phyloP scores from a whole-genome alignment of 257 asterid species.

The Primulina huaijiensis region DNA sequence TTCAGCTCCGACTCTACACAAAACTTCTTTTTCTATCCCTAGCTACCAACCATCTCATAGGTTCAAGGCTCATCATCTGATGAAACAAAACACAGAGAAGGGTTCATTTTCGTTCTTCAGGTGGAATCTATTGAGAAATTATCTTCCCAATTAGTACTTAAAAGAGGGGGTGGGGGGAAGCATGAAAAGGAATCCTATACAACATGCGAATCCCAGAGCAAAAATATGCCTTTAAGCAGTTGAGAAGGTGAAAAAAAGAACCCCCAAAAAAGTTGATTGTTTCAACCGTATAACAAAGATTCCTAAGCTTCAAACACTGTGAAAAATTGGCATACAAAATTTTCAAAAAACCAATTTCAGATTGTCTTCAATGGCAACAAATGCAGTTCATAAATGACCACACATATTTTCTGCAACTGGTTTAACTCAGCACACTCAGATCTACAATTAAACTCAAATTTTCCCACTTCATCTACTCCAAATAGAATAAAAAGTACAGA shows the following conservation, averaged over 20 bases:
- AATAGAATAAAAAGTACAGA: background rate
- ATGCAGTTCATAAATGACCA: constrained; percentile 21
- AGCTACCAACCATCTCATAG: background rate
- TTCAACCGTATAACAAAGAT: constrained; percentile 8
- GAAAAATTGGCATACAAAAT: constrained; percentile 3
- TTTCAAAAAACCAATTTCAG: background rate
- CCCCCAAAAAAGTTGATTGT: background rate
- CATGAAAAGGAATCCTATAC: constrained; percentile 17
- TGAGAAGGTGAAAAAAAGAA: constrained; percentile 8
- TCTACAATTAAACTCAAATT: constrained; percentile 25
- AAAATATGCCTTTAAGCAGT: constrained; percentile 14
- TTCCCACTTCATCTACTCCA: constrained; percentile 13
- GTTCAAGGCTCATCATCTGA: constrained; percentile 3
- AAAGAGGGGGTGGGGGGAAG: background rate
- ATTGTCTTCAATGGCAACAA: constrained; percentile 9
- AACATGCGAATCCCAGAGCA: constrained; percentile 12
- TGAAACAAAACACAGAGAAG: constrained; percentile 4
- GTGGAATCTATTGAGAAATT: background rate
- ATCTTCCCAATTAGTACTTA: background rate
- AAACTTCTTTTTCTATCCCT: background rate
- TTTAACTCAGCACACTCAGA: constrained; percentile 28
- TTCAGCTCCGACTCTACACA: background rate
- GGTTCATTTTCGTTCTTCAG: background rate
- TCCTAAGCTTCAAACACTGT: constrained; percentile 5
- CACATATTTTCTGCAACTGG: constrained; percentile 15